A percentile compares a stretch with the other conserved stretches of the same genome.
phyloP scores from a whole-genome alignment of 2,329 filamentous ascomycete species.

The Tetracladium maxilliforme region DNA sequence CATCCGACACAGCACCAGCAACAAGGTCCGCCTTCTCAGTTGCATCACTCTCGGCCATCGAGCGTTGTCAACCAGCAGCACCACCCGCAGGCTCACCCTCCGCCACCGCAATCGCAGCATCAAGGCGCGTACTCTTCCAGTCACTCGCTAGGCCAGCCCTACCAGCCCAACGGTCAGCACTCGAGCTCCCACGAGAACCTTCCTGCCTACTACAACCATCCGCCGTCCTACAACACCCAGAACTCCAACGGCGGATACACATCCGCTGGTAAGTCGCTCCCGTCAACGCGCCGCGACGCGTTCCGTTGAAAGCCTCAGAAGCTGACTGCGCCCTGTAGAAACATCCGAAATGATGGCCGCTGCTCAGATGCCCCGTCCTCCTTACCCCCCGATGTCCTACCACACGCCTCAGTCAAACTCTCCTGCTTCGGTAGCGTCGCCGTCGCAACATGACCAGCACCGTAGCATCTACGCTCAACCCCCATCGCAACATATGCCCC shows the following conservation, averaged over 20 bases:
- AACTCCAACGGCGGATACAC: slow-evolving; percentile 74
- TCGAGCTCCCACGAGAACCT: slow-evolving; percentile 49
- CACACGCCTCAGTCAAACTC: slow-evolving; percentile 93
- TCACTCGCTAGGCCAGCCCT: slow-evolving; percentile 55
- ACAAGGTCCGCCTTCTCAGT: slow-evolving; percentile 55
- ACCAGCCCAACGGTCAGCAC: slow-evolving; percentile 45
- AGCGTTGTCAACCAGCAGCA: slow-evolving; percentile 60
- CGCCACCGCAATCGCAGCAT: slow-evolving; percentile 40
- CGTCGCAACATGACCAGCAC: slow-evolving; percentile 80
- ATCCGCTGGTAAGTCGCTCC: slow-evolving; percentile 56
- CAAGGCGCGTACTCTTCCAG: slow-evolving; percentile 53
- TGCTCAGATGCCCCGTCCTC: slow-evolving; percentile 48
- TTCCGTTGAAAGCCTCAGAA: slow-evolving; percentile 4
- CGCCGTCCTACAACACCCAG: slow-evolving; percentile 71
- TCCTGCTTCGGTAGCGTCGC: slow-evolving; percentile 81
- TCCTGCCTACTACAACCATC: slow-evolving; percentile 62
- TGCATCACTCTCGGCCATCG: slow-evolving; percentile 57
- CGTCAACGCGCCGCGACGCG: slow-evolving; percentile 4
- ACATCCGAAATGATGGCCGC: slow-evolving; percentile 55
- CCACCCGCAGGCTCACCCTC: slow-evolving; percentile 48
- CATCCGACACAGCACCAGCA: slow-evolving; percentile 62
- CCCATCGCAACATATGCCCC: slow-evolving; percentile 63
- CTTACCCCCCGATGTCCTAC: slow-evolving; percentile 78
- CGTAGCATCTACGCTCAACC: slow-evolving; percentile 74
- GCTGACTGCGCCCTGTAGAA: slow-evolving; percentile 23